phyloP scores from a whole-genome alignment of 805 yeast species.

The Nakazawaea ernobii region DNA sequence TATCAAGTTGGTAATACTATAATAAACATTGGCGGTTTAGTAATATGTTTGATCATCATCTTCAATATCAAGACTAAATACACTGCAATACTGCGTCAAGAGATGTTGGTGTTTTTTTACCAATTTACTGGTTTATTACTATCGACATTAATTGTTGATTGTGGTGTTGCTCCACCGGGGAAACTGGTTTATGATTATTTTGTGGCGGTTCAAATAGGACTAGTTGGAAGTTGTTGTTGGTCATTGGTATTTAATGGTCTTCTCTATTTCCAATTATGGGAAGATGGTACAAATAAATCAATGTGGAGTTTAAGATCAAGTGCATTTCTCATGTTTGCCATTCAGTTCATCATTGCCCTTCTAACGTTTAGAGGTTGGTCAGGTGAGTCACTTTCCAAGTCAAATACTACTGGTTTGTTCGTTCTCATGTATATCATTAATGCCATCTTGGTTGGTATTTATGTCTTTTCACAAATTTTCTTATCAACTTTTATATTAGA shows the following conservation, averaged over 20 bases:
- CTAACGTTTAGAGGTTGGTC: conserved; percentile 71
- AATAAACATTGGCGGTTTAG: conserved; percentile 70
- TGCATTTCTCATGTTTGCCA: conserved; percentile 51
- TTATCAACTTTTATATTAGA: conserved; percentile 63
- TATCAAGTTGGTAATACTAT: conserved; percentile 87
- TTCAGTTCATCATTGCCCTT: conserved; percentile 62
- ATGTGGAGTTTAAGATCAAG: conserved; percentile 49
- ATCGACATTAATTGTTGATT: conserved; percentile 72
- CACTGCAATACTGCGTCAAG: conserved; percentile 91
- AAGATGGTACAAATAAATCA: conserved; percentile 77
- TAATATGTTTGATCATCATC: conserved; percentile 60
- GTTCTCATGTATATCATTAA: conserved; percentile 67
- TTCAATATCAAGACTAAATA: conserved; percentile 78
- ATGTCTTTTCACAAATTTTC: conserved; percentile 61
- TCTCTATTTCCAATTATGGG: conserved; percentile 87
- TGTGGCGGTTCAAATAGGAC: conserved; percentile 75
- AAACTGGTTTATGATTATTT: conserved; percentile 71
- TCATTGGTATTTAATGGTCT: conserved; percentile 69
- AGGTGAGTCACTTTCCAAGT: conserved; percentile 33
- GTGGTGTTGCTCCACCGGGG: conserved; percentile 90
- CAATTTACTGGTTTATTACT: conserved; percentile 51
- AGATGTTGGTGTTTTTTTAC: conserved; percentile 72
- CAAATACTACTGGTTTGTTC: conserved; percentile 63
- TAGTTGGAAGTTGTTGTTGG: conserved; percentile 67
- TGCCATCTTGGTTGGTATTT: conserved; percentile 56